Base-by-base conservation (phyloP, 768 basidiomycete species). In the Boletus sp. region DNA sequence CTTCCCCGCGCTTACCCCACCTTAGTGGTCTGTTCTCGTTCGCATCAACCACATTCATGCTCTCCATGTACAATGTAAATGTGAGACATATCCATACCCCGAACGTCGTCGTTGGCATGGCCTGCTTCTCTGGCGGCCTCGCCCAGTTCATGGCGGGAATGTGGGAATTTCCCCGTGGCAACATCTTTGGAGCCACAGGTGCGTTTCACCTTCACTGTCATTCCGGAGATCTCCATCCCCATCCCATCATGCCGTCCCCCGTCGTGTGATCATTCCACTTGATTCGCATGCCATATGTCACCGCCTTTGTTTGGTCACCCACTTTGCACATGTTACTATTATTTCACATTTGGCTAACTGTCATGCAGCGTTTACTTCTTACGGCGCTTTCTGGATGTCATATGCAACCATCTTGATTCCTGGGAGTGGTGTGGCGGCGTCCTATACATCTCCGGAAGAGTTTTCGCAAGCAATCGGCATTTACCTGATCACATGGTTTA, bases 331-430 rank as follows among this genome's bases (percentile, higher is more conserved):
- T 39, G 19, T 40, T 44, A 33, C 29, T 17, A 30, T 10, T 23
- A 30, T 13, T 37, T 30, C 5, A 8, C 13, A 10, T 34, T 40
- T 50, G 53, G 39, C 54, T 61, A 7, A 57, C 3, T 32, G 2
- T 46, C 5, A 15, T 4, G 25, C 57, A 87, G 90, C 90, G 0
- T 93, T 93, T 77, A 77, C 83, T 0, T 87, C 86, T 1, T 94
- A 88, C 56, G 92, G 92, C 23, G 88, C 84, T 3, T 94, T 93
- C 78, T 94, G 91, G 91, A 75, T 93, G 74, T 90, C 90, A 5
- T 93, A 83, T 46, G 89, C 83, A 5, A 75, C 81, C 0, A 83
- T 94, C 61, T 70, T 87, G 64, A 79, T 90, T 44, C 92, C 92
- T 2, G 77, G 79, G 27, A 80, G 79, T 5, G 90, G 90, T 14